These are phyloP conservation scores for Coemansia sp. DNA, from an alignment of 192 early-diverging fungal species.

Conservation along the genomic window DNA sequence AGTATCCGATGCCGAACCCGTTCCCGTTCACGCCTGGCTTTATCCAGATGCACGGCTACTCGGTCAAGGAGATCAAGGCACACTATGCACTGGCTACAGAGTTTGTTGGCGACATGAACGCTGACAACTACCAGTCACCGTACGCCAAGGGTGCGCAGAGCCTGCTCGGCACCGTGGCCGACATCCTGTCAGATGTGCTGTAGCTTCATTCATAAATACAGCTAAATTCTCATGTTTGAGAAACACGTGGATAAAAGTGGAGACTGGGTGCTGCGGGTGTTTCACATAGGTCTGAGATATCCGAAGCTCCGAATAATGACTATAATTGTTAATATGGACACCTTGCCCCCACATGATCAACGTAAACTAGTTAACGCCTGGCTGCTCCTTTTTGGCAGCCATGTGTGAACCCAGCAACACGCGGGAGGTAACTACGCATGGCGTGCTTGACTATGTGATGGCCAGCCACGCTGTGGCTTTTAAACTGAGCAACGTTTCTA, in stretches of 20 bases:
- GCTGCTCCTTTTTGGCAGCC: no score
- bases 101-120: slow-evolving; percentile 48
- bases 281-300: no score
- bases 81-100: slow-evolving; percentile 28
- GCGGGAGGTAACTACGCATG: neutral
- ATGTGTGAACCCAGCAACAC: neutral
- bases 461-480: no score
- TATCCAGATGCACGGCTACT: slow-evolving; percentile 44
- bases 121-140: slow-evolving; percentile 42
- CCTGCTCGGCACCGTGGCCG: neutral
- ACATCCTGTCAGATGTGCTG: neutral
- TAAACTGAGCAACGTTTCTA: no score
- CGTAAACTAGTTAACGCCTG: no score
- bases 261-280: no score
- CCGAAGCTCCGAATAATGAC: neutral
- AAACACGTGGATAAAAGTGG: neutral
- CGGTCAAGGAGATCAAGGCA: slow-evolving; percentile 28
- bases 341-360: no score
- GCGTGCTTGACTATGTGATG: neutral
- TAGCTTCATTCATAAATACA: neutral
- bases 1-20: slow-evolving; percentile 46
- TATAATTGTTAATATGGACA: neutral
- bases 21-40: slow-evolving; percentile 24
- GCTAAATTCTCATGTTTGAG: neutral
- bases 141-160: slow-evolving; percentile 28